phyloP scores from a whole-genome alignment of 2,329 filamentous ascomycete species.

The Tolypocladium guangdongense region DNA sequence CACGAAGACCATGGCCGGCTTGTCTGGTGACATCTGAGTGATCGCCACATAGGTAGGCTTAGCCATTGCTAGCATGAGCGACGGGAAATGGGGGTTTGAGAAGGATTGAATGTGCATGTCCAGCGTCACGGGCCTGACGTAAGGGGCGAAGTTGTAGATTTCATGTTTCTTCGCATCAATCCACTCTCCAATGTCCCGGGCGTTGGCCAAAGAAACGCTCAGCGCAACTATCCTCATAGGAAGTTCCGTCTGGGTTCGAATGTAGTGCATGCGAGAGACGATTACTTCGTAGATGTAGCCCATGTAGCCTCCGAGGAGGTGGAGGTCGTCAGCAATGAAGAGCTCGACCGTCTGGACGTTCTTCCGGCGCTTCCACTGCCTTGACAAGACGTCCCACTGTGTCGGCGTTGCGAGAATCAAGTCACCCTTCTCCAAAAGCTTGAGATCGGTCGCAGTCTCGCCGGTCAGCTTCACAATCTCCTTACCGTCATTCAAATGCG shows the following conservation, averaged over 20 bases:
- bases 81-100: slow-evolving; percentile 92
- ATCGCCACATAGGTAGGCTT: slow-evolving; percentile 87
- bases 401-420: slow-evolving; percentile 83
- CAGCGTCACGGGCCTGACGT: slow-evolving; percentile 76
- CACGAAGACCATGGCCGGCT: slow-evolving; percentile 85
- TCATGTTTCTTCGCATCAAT: slow-evolving; percentile 96
- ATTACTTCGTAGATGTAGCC: slow-evolving; percentile 94
- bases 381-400: slow-evolving; percentile 92
- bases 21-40: slow-evolving; percentile 75
- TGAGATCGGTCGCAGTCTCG: slow-evolving; percentile 82
- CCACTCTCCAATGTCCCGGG: slow-evolving; percentile 92
- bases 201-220: slow-evolving; percentile 86
- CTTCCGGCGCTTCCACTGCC: slow-evolving; percentile 94
- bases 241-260: slow-evolving; percentile 76
- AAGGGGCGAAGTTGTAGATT: slow-evolving; percentile 96
- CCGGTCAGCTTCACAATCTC: slow-evolving; percentile 87
- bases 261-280: slow-evolving; percentile 96
- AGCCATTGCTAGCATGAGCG: slow-evolving; percentile 96
- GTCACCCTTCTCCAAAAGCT: slow-evolving; percentile 77
- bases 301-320: slow-evolving; percentile 76
- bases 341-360: slow-evolving; percentile 84
- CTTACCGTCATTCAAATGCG: slow-evolving; percentile 67
- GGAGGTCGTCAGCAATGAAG: slow-evolving; percentile 90
- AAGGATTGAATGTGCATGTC: slow-evolving; percentile 95
- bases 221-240: slow-evolving; percentile 80